phyloP scores from a whole-genome alignment of 1,139 yeast genomes.

The Hansenula lynferdii region DNA sequence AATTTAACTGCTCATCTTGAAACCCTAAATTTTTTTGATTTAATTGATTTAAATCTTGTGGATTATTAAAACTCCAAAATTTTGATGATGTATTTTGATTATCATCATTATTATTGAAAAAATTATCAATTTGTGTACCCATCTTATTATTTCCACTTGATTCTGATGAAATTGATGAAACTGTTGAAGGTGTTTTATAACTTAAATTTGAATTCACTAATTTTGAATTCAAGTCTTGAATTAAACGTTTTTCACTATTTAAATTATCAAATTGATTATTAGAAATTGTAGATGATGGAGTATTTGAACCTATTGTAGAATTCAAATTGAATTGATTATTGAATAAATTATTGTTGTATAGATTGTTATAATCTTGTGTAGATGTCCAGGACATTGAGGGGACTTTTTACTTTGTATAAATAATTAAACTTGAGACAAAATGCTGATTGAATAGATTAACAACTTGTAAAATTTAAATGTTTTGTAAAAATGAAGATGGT shows the following conservation, averaged over 20 bases:
- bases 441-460: constrained; percentile 1
- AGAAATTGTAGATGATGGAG: not conserved
- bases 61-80: not conserved
- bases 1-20: not conserved
- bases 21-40: not conserved
- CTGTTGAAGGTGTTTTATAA: constrained; percentile 1
- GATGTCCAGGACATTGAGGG: constrained; percentile 1
- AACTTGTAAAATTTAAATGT: no score
- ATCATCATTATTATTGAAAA: constrained; percentile 1
- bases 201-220: not conserved
- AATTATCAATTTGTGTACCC: constrained; percentile 1
- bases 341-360: not conserved
- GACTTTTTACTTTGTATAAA: not conserved
- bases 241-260: not conserved
- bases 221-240: constrained; percentile 1
- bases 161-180: constrained; percentile 2
- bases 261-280: not conserved
- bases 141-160: not conserved
- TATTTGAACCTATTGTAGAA: not conserved
- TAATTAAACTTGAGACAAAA: not conserved
- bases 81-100: not conserved
- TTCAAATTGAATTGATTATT: not conserved
- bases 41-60: not conserved
- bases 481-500: no score
- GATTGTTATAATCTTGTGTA: not conserved